phyloP scores from a whole-genome alignment of 495 filamentous ascomycete genomes.

The Lineolata rhizophorae region DNA sequence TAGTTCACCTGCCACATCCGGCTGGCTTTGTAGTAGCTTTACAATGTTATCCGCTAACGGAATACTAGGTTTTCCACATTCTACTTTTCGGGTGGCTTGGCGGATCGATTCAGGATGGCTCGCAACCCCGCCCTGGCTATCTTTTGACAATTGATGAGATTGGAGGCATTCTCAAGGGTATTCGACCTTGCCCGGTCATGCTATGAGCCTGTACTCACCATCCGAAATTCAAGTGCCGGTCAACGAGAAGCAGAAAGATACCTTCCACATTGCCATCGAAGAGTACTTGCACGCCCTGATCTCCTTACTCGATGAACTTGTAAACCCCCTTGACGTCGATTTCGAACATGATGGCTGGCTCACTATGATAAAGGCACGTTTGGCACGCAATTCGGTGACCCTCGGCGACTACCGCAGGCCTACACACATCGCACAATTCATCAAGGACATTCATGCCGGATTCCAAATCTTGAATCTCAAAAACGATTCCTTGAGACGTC shows the following conservation, averaged over 20 bases:
- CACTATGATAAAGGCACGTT: slow-evolving; percentile 33
- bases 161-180: slow-evolving; percentile 52
- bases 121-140: slow-evolving; percentile 24
- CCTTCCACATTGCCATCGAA: slow-evolving; percentile 89
- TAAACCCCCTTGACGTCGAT: slow-evolving; percentile 14
- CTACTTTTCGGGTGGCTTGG: slow-evolving; percentile 62
- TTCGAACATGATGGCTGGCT: not conserved
- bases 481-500: slow-evolving; percentile 74
- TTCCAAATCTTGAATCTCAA: slow-evolving; percentile 95
- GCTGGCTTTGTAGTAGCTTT: slow-evolving; percentile 1
- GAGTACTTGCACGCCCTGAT: slow-evolving; percentile 84
- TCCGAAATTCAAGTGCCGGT: slow-evolving; percentile 47
- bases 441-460: slow-evolving; percentile 85
- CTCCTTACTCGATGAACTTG: slow-evolving; percentile 72
- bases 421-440: slow-evolving; percentile 66
- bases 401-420: slow-evolving; percentile 72
- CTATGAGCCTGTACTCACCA: slow-evolving; percentile 3
- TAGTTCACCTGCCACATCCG: slow-evolving; percentile 12
- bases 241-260: slow-evolving; percentile 73
- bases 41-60: slow-evolving; percentile 5
- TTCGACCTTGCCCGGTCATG: slow-evolving; percentile 7
- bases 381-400: slow-evolving; percentile 93
- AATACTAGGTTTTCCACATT: slow-evolving; percentile 30
- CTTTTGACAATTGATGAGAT: slow-evolving; percentile 80
- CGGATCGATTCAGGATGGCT: slow-evolving; percentile 27